Conservation (phyloP, 495 filamentous ascomycete genomes). For the Daldinia decipiens region DNA sequence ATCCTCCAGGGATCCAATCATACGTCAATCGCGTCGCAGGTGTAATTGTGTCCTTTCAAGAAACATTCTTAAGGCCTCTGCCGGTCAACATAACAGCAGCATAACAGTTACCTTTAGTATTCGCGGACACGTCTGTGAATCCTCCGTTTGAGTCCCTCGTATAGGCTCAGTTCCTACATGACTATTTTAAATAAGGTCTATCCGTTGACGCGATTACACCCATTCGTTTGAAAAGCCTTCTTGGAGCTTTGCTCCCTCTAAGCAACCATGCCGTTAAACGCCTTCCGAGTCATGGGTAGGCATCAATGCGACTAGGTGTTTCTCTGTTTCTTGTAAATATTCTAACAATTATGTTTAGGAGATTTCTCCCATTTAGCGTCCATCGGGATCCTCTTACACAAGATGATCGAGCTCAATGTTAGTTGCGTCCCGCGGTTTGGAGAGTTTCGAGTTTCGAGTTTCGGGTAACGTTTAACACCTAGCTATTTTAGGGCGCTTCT, state of each 20-base stretch:
- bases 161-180: slow-evolving; percentile 2
- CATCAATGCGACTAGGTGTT: slow-evolving; percentile 10
- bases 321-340: neutral
- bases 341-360: slow-evolving; percentile 59
- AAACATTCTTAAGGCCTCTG: slow-evolving; percentile 25
- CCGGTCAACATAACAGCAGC: slow-evolving; percentile 15
- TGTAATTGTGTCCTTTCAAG: slow-evolving; percentile 41
- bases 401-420: slow-evolving; percentile 93
- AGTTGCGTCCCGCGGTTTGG: slow-evolving; percentile 36
- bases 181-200: slow-evolving; percentile 10
- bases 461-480: slow-evolving; percentile 31
- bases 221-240: slow-evolving; percentile 19
- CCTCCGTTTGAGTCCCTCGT: slow-evolving; percentile 11
- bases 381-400: slow-evolving; percentile 92
- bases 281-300: slow-evolving; percentile 87
- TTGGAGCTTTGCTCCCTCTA: slow-evolving; percentile 46
- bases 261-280: slow-evolving; percentile 73
- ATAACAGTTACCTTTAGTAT: neutral
- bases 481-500: slow-evolving; percentile 78
- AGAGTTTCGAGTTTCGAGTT: slow-evolving; percentile 4
- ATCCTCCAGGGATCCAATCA: slow-evolving; percentile 47
- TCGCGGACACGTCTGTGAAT: slow-evolving; percentile 22
- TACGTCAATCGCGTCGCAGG: slow-evolving; percentile 47
- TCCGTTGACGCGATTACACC: neutral
- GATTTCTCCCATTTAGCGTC: slow-evolving; percentile 96